Evolutionary conservation across 2,329 filamentous ascomycete species (phyloP), one percentile per base, ranked within the genome.

Genomic region (Verticillium nubilum): DNA sequence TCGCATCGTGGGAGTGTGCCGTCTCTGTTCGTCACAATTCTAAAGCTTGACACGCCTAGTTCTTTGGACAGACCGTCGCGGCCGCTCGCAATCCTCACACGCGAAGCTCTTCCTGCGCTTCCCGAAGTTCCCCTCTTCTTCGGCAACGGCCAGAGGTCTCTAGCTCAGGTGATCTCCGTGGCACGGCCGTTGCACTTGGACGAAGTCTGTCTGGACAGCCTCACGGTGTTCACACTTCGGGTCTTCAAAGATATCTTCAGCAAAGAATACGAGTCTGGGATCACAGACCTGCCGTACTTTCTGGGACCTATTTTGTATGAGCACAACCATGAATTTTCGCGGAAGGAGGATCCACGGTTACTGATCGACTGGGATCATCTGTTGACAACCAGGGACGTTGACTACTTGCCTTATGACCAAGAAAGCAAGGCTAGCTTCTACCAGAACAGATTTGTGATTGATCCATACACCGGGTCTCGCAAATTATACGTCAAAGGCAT

Each of bases 191-290:
- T 92, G 0, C 12, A 72, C 1, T 63, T 86, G 0, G 71, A 74
- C 0, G 65, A 76, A 0, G 67, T 74, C 0, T 69, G 78, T 1
- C 64, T 92, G 0, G 72, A 81, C 0, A 70, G 76, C 1, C 70
- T 98, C n/a, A 86, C 86, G 0, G 73, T 72, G 0, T 96, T 95
- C 69, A 97, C 91, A 0, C 75, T 96, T 47, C 80, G 83, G 4
- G 73, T 96, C 0, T 97, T 96, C 71, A 76, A 84, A 17, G 92
- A 98, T 65, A 78, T 97, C 0, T 98, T 97, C 76, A 94, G 92
- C 72, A 99, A 99, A 71, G 80, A 81, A 3, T 99, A 91, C 67
- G 86, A 90, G 55, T 77, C 83, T 0, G 79, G 86, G 17, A 66
- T 78, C 0, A 73, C 80, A 1, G 85, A 87, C 28, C 82, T 97